Evolutionary conservation across 352 stramenopile species (phyloP), one percentile per base, ranked within the genome.

Genomic region (Phytophthora tentaculata): DNA sequence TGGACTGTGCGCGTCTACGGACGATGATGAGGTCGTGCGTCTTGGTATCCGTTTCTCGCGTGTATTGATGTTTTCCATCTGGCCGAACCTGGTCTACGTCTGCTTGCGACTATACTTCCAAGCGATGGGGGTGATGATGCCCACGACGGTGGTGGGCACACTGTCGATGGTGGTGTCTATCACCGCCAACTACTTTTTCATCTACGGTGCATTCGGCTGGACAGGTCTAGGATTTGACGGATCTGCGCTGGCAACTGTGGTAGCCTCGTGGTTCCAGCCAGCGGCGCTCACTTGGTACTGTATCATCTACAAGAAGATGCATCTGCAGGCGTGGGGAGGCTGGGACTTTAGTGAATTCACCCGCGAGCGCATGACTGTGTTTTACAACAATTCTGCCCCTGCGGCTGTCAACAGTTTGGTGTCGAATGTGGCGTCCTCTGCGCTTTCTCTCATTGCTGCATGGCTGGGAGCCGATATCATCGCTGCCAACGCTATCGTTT

Each of bases 51-150:
- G 67, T 37, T 74, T 74, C 45, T 65, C 67, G 26, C 56, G 67
- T 6, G 56, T 74, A 37, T 58, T 74, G 56, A 71, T 74, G 61
- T 66, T 74, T 22, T 74, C 67, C 14, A 68, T 74, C 45, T 71
- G 62, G 67, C 67, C 61, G 9, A 74, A 74, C n/a, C 23, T 74
- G 16, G 62, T 71, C 23, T 71, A 74, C 37, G 62, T 67, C 19
- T 74, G 67, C 12, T 29, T 74, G 43, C 47, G 67, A 26, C 49
- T 74, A 1, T 74, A 74, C 55, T 74, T 74, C 56, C 67, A 74
- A n/a, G 67, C 67, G 0, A 74, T 74, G 67, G 67, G 66, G 0
- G 61, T 74, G 10, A 74, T 74, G 67, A 67, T 74, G 61, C 67
- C 67, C 19, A 74, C 67, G 7, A 74, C 67, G 1, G 67, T 74